Evolutionary conservation across 2,329 filamentous ascomycete species (phyloP), one percentile per base, ranked within the genome.

Genomic region (Sclerotinia sclerotiorum): DNA sequence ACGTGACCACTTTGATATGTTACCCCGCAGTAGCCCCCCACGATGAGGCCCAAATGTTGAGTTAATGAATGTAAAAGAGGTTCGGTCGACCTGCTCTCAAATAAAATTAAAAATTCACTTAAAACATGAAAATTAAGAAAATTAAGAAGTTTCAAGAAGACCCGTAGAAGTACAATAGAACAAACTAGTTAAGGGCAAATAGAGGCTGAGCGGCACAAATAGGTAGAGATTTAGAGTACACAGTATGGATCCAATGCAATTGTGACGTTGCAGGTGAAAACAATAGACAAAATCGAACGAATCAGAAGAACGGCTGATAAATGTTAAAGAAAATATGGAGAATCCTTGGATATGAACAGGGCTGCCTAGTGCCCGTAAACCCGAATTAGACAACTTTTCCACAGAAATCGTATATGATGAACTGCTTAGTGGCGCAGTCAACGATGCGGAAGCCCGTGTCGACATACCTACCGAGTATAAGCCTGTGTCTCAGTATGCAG

Each of bases 121-220:
- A 32, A 35, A 21, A 46, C 15, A 49, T 62, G 5, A 24, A 4
- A 35, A 11, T 24, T 24, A 15, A n/a, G 39, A 32, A 49, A 44
- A 44, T 13, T n/a, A 62, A 49, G 7, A 49, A 29, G 44, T 49
- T 62, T 51, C 29, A 62, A 51, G 60, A 60, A 67, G 35, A 8
- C 19, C 15, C 44, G 29, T 67, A 51, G 54, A 67, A 39, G 44
- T 2, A 51, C 2, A 39, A 44, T 27, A 39, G 29, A 66, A 66
- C 8, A 21, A 51, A 24, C n/a, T 49, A 49, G 17, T n/a, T 19
- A 32, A 48, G 42, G 44, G 32, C 11, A 32, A 44, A 44, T 44
- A 11, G 49, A 64, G 66, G 66, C 66, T 56, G 19, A 65, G 66
- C 58, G 39, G 58, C 46, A 54, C 35, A n/a, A 44, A 65, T 29